Evolutionary conservation across 352 stramenopile species (phyloP), one percentile per base, ranked within the genome.

Genomic region (Globisporangium mamillatum): DNA sequence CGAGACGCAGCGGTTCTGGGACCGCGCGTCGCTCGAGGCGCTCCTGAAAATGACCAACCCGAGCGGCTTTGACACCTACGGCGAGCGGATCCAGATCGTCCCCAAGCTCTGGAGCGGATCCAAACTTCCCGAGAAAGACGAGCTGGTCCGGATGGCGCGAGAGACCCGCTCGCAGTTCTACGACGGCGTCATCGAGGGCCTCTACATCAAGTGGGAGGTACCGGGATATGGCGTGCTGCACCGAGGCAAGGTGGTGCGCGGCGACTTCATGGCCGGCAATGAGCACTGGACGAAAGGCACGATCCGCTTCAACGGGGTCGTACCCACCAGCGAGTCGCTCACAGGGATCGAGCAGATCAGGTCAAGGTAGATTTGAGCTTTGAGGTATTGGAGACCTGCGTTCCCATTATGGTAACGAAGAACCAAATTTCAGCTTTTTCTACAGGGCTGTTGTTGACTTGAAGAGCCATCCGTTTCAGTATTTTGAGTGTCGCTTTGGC

Each of bases 141-240:
- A 82, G 4, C 65, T 91, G 41, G 61, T 81, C 25, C 55, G 34
- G 3, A 82, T 87, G 79, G 66, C 77, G 16, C 68, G 81, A 46
- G 65, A 82, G 60, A 72, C 68, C 14, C 63, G 34, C 20, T 91
- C 82, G 3, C 56, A 73, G 24, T 81, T 80, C 25, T 86, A 83
- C 64, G 74, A 85, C 63, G 77, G 80, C 1, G 72, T 70, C 29
- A 53, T 86, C 18, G 82, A 89, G 58, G 80, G 82, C 14, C 29
- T 89, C 5, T 87, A 87, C 64, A 56, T 89, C 58, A 91, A 86
- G 36, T 91, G 80, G 80, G 80, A 89, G 52, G 55, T 64, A 4
- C 64, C 68, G 6, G 77, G 75, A 10, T 24, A 32, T 10, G 63
- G 60, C 34, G 77, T 92, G 41, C 73, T 72, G 50, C 78, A 87